Conservation (phyloP, 2,329 filamentous ascomycete species). For the Phialophora expanda region DNA sequence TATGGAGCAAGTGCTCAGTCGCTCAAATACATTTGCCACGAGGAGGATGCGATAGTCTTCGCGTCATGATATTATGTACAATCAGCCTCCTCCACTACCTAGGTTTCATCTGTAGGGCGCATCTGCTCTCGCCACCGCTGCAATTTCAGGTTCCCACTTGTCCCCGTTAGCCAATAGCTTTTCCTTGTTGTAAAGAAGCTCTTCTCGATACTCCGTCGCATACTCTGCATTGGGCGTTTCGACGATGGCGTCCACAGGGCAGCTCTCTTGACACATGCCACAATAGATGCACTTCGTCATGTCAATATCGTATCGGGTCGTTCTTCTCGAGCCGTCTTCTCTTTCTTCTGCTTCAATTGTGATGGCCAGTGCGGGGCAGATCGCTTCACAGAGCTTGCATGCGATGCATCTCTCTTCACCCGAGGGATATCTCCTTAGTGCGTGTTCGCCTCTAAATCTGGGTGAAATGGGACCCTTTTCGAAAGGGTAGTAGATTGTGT, state of each 20-base stretch:
- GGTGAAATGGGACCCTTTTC: constrained; percentile 99
- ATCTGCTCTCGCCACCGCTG: constrained; percentile 88
- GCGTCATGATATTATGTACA: constrained; percentile 32
- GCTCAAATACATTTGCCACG: constrained; percentile 10
- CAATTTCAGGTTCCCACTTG: constrained; percentile 97
- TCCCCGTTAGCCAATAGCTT: constrained; percentile 88
- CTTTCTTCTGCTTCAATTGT: constrained; percentile 99
- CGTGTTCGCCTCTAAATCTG: constrained; percentile 97
- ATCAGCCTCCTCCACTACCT: constrained; percentile 1
- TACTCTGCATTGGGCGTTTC: constrained; percentile 77
- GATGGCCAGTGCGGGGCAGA: constrained; percentile 97
- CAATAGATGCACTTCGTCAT: constrained; percentile 99
- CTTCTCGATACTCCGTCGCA: constrained; percentile 80
- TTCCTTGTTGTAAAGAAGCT: constrained; percentile 97
- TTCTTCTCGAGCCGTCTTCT: constrained; percentile 90
- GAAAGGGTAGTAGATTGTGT: constrained; percentile 98
- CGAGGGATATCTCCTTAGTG: constrained; percentile 91
- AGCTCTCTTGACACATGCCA: constrained; percentile 98
- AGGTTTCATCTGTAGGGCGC: constrained; percentile 77
- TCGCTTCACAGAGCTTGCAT: constrained; percentile 98
- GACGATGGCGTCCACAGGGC: constrained; percentile 94
- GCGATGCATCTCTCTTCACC: constrained; percentile 99
- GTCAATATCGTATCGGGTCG: constrained; percentile 97
- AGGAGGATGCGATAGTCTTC: not conserved
- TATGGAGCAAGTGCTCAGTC: constrained; percentile 3